phyloP scores from a whole-genome alignment of 2,329 filamentous ascomycete genomes.

The Cordyceps farinosa region DNA sequence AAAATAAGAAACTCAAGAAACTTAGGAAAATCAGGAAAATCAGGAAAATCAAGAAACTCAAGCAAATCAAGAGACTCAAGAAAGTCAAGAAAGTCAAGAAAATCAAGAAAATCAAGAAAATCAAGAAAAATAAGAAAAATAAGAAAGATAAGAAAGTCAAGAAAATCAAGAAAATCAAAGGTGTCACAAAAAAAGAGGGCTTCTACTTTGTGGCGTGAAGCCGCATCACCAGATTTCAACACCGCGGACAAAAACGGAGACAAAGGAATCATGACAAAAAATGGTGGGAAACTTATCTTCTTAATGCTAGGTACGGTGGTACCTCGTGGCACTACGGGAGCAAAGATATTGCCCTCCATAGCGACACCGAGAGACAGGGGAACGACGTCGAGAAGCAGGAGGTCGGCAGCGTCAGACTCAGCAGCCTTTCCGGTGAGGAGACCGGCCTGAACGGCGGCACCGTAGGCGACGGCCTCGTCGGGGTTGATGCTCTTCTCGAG shows the following conservation, averaged over 20 bases:
- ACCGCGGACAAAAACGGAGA: too few species aligned
- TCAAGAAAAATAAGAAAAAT: neutral
- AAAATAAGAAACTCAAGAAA: neutral
- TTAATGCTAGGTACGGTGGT: slow-evolving; percentile 75
- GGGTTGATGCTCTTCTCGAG: slow-evolving; percentile 99
- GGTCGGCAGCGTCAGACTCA: slow-evolving; percentile 88
- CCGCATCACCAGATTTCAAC: neutral
- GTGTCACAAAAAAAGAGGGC: too few species aligned
- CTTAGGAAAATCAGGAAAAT: neutral
- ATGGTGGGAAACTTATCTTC: slow-evolving; percentile 46
- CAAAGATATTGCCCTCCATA: slow-evolving; percentile 99
- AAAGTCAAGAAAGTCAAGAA: neutral
- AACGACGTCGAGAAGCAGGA: slow-evolving; percentile 92
- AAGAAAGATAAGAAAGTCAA: neutral
- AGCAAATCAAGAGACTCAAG: too few species aligned
- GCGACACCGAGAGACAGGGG: slow-evolving; percentile 97
- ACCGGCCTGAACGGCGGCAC: slow-evolving; percentile 95
- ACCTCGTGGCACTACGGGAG: slow-evolving; percentile 81
- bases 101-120: neutral
- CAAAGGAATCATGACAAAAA: neutral
- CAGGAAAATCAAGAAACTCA: neutral
- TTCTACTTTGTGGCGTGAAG: neutral
- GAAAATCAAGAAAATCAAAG: neutral
- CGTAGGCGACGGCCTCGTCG: slow-evolving; percentile 97
- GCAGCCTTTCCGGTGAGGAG: slow-evolving; percentile 98